Base-by-base conservation (phyloP, 169 alveolate species). In the Babesia gibsoni region DNA sequence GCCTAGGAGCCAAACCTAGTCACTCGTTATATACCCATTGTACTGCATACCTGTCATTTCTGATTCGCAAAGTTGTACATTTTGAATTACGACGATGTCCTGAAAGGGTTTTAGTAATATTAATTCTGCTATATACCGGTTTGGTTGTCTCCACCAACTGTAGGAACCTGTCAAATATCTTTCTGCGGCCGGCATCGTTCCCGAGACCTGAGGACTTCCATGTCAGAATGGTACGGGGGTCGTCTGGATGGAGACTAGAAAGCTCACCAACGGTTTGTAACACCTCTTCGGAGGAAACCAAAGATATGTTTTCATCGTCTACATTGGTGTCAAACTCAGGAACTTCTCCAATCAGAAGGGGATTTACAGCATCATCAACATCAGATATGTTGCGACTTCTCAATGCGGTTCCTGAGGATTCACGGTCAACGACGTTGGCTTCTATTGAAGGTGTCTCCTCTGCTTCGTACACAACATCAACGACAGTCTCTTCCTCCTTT, bases 141-240 rank as follows among this genome's bases (percentile, higher is more conserved):
- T 69, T 61, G 23, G 27, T 22, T 12, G 43, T 53, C 20, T 53
- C 32, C 3, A 69, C 37, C 0, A 69, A 41, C 4, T 22, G 36
- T 10, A 58, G 22, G 50, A 69, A 69, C 14, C 65, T 50, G 18
- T 25, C 36, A 70, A 70, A 69, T 30, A 58, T 52, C 14, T 5
- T 16, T 42, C 23, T 57, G 27, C 59, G 56, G 49, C 37, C 23
- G 48, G 22, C 46, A 10, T 29, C 16, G 32, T 43, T 53, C 1
- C 30, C 23, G 25, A 69, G 61, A 4, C 82, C 82, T 16, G 70
- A 69, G 41, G 48, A 33, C 32, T 69, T 58, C 82, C 82, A 69
- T 4, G 72, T 58, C 65, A 69, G 14, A 12, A 69, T 69, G 8
- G 69, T 69, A 23, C 23, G 4, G 12, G 82, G 82, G 50, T 69